Conservation (phyloP, 805 yeast genomes). For the Sugiyamaella lignohabitans region DNA sequence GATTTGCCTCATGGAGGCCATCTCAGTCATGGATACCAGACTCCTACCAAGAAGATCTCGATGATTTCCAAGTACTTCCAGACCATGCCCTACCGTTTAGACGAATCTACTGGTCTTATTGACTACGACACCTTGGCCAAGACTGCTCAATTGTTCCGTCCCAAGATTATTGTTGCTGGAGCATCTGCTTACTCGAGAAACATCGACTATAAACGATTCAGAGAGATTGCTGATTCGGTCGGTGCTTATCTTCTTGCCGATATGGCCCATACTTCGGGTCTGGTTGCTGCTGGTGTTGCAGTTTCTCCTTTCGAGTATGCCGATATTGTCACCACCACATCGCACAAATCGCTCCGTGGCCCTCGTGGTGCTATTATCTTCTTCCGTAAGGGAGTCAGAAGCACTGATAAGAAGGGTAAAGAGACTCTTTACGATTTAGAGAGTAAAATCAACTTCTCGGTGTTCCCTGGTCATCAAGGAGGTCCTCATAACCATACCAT, state of each 20-base stretch:
- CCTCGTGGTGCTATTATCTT: slow-evolving; percentile 99
- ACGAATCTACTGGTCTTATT: slow-evolving; percentile 79
- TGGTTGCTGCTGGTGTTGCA: slow-evolving; percentile 89
- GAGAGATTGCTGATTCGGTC: slow-evolving; percentile 82
- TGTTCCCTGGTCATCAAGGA: slow-evolving; percentile 99
- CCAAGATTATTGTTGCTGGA: slow-evolving; percentile 93
- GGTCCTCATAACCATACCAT: slow-evolving; percentile 99
- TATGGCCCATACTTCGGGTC: slow-evolving; percentile 97
- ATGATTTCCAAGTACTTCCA: slow-evolving; percentile 90
- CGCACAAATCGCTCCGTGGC: slow-evolving; percentile 96
- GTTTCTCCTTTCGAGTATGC: slow-evolving; percentile 90
- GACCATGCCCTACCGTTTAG: slow-evolving; percentile 94
- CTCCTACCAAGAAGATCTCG: slow-evolving; percentile 81
- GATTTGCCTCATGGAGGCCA: slow-evolving; percentile 99
- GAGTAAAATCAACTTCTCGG: slow-evolving; percentile 88
- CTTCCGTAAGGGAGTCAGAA: slow-evolving; percentile 89
- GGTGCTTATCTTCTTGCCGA: slow-evolving; percentile 91
- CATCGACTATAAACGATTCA: slow-evolving; percentile 85
- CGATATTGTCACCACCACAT: slow-evolving; percentile 95
- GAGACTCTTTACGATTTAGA: slow-evolving; percentile 83
- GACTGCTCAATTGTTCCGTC: slow-evolving; percentile 83
- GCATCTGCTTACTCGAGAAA: slow-evolving; percentile 92
- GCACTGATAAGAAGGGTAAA: slow-evolving; percentile 74
- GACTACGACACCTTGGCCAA: slow-evolving; percentile 84
- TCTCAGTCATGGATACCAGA: slow-evolving; percentile 94